phyloP scores from a whole-genome alignment of 129 eudicot species.

The Flaveria brownii region DNA sequence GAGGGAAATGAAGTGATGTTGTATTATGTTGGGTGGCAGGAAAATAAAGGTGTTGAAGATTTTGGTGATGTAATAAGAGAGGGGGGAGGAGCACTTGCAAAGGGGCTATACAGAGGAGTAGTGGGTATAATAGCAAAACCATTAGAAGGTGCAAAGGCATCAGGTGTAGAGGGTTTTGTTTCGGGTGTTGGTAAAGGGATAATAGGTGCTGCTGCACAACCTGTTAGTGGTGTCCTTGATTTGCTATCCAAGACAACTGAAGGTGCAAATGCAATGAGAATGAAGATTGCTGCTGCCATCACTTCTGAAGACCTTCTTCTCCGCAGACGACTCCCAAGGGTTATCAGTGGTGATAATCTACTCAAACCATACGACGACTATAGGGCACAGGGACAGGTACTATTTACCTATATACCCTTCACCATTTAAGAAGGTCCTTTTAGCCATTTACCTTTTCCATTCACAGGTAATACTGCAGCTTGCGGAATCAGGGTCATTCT shows the following conservation, averaged over 20 bases:
- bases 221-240: conserved; percentile 96
- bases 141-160: conserved; percentile 97
- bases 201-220: conserved; percentile 99
- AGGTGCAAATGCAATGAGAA: conserved; percentile 99
- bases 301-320: conserved; percentile 98
- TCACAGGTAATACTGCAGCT: conserved; percentile 85
- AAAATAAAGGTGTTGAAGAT: conserved; percentile 88
- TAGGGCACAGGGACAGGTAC: conserved; percentile 93
- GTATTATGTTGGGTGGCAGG: conserved; percentile 38
- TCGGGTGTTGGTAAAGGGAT: conserved; percentile 98
- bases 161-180: conserved; percentile 98
- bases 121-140: conserved; percentile 96
- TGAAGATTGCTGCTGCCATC: conserved; percentile 91
- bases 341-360: conserved; percentile 88
- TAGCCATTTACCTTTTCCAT: conserved; percentile 1
- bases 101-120: conserved; percentile 92
- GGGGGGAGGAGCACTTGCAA: conserved; percentile 97
- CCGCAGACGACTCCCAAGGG: conserved; percentile 89
- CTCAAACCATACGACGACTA: conserved; percentile 80
- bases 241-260: conserved; percentile 95
- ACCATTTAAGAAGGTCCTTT: background rate
- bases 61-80: conserved; percentile 93
- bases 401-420: background rate
- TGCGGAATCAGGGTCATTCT: conserved; percentile 91
- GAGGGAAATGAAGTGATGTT: background rate